A percentile compares a stretch with the other conserved stretches of the same genome.
These are phyloP conservation scores for Volvariella surrecta DNA, from an alignment of 1,284 basidiomycete genomes.

Conservation along the genomic window DNA sequence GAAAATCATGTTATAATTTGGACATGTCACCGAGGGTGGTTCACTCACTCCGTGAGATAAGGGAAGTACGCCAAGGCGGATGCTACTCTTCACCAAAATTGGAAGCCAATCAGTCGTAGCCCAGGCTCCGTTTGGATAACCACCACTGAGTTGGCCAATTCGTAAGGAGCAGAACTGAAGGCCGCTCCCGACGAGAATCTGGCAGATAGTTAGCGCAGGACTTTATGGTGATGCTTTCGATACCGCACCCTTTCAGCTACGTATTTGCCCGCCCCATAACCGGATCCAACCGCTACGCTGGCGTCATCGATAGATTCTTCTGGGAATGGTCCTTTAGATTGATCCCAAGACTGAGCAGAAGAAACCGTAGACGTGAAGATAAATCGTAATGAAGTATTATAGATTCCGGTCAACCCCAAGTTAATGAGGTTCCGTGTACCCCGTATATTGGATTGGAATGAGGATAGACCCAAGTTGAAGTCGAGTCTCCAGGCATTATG, in stretches of 20 bases:
- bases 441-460: conserved; percentile 27
- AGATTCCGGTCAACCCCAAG: conserved; percentile 18
- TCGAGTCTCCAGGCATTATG: conserved; percentile 33
- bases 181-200: conserved; percentile 11
- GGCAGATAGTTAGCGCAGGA: neutral
- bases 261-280: conserved; percentile 19
- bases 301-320: conserved; percentile 15
- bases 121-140: conserved; percentile 12
- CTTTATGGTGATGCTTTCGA: conserved; percentile 4
- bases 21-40: neutral
- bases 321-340: conserved; percentile 11
- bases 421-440: conserved; percentile 21
- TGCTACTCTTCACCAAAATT: conserved; percentile 14
- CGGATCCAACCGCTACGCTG: conserved; percentile 14
- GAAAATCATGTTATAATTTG: neutral
- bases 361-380: conserved; percentile 13
- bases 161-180: conserved; percentile 11
- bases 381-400: conserved; percentile 14
- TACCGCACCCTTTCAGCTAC: conserved; percentile 19
- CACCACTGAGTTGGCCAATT: conserved; percentile 14
- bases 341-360: conserved; percentile 21
- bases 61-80: conserved; percentile 13
- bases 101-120: conserved; percentile 16
- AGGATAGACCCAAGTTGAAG: conserved; percentile 25
- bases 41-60: conserved; percentile 1